Evolutionary conservation across 2,329 filamentous ascomycete species (phyloP).

Genomic region (Paraphoma sp.): DNA sequence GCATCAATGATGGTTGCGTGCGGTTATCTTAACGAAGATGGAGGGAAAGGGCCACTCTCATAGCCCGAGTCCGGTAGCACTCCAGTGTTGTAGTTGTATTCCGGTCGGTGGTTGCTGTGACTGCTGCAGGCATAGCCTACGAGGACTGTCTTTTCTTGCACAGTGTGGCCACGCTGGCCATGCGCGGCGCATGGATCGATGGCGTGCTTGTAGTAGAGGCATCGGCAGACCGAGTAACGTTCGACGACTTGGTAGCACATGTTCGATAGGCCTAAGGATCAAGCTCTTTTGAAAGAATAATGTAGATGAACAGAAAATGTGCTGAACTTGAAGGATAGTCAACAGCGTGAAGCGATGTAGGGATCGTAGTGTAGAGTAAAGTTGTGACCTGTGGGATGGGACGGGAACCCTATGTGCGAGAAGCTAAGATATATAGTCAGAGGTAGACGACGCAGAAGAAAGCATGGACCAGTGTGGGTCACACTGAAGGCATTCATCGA

Average conservation of each 20-base stretch:
- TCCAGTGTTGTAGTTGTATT: slow-evolving; percentile 21
- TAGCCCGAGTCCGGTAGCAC: slow-evolving; percentile 40
- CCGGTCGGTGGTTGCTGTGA: slow-evolving; percentile 54
- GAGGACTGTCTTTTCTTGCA: slow-evolving; percentile 77
- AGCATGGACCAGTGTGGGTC: slow-evolving; percentile 30
- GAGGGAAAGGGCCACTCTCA: slow-evolving; percentile 30
- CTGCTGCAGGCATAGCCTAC: slow-evolving; percentile 80
- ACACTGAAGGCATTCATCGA: slow-evolving; percentile 34
- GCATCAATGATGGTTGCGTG: slow-evolving; percentile 3
- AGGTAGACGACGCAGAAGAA: slow-evolving; percentile 21
- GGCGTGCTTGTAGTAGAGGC: slow-evolving; percentile 86
- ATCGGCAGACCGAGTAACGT: slow-evolving; percentile 84
- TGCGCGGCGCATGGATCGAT: slow-evolving; percentile 82
- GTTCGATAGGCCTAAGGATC: slow-evolving; percentile 6
- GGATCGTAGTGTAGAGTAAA: slow-evolving; percentile 14
- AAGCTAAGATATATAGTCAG: slow-evolving; percentile 44
- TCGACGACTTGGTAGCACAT: slow-evolving; percentile 93
- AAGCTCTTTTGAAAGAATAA: not conserved
- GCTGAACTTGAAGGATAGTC: slow-evolving; percentile 4
- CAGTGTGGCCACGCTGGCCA: slow-evolving; percentile 72
- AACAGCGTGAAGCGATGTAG: slow-evolving; percentile 19
- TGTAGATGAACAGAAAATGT: not conserved
- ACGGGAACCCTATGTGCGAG: slow-evolving; percentile 22
- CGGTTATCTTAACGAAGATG: slow-evolving; percentile 18
- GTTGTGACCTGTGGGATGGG: slow-evolving; percentile 17